phyloP scores from a whole-genome alignment of 2,329 filamentous ascomycete genomes.

The Epichloe elymi region DNA sequence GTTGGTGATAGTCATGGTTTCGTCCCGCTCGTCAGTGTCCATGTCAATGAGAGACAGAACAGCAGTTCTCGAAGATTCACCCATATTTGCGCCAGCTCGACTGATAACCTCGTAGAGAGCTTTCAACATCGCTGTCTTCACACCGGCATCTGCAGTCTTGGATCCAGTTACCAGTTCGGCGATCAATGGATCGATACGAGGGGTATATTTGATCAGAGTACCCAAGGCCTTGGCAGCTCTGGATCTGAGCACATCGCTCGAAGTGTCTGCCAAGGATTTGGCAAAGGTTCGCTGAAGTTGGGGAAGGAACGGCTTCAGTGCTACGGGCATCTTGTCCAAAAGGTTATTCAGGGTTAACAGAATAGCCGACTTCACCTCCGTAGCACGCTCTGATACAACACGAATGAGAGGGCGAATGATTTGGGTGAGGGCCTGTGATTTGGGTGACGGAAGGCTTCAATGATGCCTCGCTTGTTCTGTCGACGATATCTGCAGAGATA shows the following conservation, averaged over 20 bases:
- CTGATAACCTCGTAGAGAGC: constrained; percentile 92
- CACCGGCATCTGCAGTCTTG: constrained; percentile 72
- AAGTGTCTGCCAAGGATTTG: constrained; percentile 84
- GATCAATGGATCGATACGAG: constrained; percentile 88
- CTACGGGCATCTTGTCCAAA: constrained; percentile 88
- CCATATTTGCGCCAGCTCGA: constrained; percentile 92
- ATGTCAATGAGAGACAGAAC: constrained; percentile 81
- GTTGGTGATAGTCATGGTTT: constrained; percentile 75
- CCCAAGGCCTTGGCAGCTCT: constrained; percentile 89
- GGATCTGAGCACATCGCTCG: constrained; percentile 75
- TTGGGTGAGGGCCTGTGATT: constrained; percentile 93
- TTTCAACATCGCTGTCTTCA: constrained; percentile 92
- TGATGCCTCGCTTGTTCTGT: constrained; percentile 75
- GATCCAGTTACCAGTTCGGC: constrained; percentile 87
- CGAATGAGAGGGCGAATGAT: constrained; percentile 96
- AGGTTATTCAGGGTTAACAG: constrained; percentile 88
- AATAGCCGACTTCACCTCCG: constrained; percentile 92
- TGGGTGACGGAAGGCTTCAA: constrained; percentile 93
- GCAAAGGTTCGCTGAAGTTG: constrained; percentile 95
- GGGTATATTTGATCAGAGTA: constrained; percentile 89
- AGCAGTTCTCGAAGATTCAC: constrained; percentile 72
- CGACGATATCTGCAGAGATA: constrained; percentile 91
- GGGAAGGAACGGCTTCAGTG: constrained; percentile 91
- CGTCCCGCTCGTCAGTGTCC: constrained; percentile 62
- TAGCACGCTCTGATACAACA: constrained; percentile 91